These are phyloP conservation scores for Artemisia princeps DNA, from an alignment of 140 eudicot species.

Conservation along the genomic window DNA sequence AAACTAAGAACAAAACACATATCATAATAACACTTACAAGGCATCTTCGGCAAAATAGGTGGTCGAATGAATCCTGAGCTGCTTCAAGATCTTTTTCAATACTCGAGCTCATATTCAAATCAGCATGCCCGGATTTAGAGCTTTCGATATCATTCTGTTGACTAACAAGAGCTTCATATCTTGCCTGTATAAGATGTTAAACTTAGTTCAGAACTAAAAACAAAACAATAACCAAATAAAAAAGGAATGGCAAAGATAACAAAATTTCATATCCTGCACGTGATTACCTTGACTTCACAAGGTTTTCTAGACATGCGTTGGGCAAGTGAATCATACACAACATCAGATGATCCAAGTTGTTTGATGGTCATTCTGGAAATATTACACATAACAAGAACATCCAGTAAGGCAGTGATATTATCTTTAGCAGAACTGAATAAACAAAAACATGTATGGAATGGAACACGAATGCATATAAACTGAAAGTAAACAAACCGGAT, in stretches of 20 bases:
- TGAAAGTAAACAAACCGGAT: slow-evolving; percentile 52
- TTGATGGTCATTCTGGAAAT: slow-evolving; percentile 50
- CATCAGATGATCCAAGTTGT: slow-evolving; percentile 54
- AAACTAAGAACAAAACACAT: slow-evolving; percentile 14
- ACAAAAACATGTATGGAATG: slow-evolving; percentile 16
- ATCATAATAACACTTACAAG: slow-evolving; percentile 38
- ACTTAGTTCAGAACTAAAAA: slow-evolving; percentile 22
- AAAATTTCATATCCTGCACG: slow-evolving; percentile 6
- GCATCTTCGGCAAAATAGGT: slow-evolving; percentile 88
- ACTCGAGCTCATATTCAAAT: slow-evolving; percentile 36
- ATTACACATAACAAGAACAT: slow-evolving; percentile 20
- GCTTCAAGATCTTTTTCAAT: slow-evolving; percentile 71
- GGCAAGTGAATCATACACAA: slow-evolving; percentile 50
- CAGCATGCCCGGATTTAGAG: slow-evolving; percentile 27
- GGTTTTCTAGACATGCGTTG: slow-evolving; percentile 62
- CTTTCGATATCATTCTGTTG: slow-evolving; percentile 26
- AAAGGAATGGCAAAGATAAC: slow-evolving; percentile 16
- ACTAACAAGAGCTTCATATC: slow-evolving; percentile 56
- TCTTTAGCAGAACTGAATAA: not conserved
- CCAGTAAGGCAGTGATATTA: slow-evolving; percentile 3
- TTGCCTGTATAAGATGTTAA: slow-evolving; percentile 77
- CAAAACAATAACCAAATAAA: not conserved
- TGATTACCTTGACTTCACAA: slow-evolving; percentile 64
- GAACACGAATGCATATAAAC: slow-evolving; percentile 14
- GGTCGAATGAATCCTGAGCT: slow-evolving; percentile 83